Evolutionary conservation across 2,329 filamentous ascomycete species (phyloP).

Genomic region (Acarospora socialis): DNA sequence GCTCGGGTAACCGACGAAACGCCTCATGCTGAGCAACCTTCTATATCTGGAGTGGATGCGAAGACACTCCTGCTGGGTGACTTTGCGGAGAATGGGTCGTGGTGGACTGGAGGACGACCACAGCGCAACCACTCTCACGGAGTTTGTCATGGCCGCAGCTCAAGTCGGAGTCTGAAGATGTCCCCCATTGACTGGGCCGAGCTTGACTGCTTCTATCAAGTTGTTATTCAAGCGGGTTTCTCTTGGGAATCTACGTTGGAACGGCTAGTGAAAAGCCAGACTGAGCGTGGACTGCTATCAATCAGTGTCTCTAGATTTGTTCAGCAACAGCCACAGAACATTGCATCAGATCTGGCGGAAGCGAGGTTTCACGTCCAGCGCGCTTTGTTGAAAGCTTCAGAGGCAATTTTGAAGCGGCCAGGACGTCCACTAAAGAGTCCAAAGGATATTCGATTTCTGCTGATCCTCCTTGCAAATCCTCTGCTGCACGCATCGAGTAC

Average conservation of each 20-base stretch:
- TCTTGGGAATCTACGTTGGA: constrained; percentile 39
- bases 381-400: constrained; percentile 61
- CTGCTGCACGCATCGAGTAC: constrained; percentile 42
- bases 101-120: constrained; percentile 56
- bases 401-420: constrained; percentile 67
- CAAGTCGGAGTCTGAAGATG: constrained; percentile 35
- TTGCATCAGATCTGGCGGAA: constrained; percentile 40
- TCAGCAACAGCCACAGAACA: no score
- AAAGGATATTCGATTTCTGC: constrained; percentile 59
- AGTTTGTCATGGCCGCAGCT: constrained; percentile 13
- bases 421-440: constrained; percentile 53
- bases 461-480: constrained; percentile 69
- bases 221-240: constrained; percentile 52
- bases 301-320: constrained; percentile 30
- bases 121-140: constrained; percentile 21
- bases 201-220: constrained; percentile 59
- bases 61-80: constrained; percentile 62
- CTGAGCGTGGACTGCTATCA: constrained; percentile 13
- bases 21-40: constrained; percentile 7
- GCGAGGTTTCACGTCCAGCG: constrained; percentile 57
- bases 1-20: constrained; percentile 11
- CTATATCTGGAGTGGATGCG: constrained; percentile 51
- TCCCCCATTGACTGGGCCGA: constrained; percentile 64
- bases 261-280: constrained; percentile 11
- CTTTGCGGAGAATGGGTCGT: constrained; percentile 65